Conservation (phyloP, 176 grass and related monocot genomes). For the Cenchrus purpureus region DNA sequence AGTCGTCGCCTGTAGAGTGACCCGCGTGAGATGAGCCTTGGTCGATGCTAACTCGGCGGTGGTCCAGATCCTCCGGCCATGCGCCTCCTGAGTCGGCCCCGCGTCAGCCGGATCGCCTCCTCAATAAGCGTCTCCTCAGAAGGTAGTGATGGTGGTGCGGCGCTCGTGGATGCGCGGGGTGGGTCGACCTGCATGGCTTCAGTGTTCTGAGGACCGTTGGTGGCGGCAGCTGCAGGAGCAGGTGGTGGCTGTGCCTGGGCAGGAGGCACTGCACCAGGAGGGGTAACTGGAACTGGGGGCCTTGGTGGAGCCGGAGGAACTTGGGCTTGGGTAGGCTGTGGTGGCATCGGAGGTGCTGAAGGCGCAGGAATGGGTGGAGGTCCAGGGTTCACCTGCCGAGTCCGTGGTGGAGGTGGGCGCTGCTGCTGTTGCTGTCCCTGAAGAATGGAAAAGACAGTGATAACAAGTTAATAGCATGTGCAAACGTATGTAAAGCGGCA, state of each 20-base stretch:
- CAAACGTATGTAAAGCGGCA: background rate
- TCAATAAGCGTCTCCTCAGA: conserved; percentile 54
- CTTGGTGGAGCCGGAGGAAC: conserved; percentile 30
- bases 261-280: conserved; percentile 39
- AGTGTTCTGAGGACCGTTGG: conserved; percentile 1
- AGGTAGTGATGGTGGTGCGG: background rate
- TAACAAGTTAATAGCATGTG: background rate
- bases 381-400: conserved; percentile 37
- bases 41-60: background rate
- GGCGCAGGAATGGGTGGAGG: conserved; percentile 40
- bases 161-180: conserved; percentile 17
- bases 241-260: conserved; percentile 38
- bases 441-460: background rate
- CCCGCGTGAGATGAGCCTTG: background rate
- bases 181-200: conserved; percentile 41
- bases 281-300: conserved; percentile 37
- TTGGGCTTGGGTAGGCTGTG: conserved; percentile 43
- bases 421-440: conserved; percentile 65
- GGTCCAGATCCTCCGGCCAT: conserved; percentile 43
- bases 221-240: conserved; percentile 17
- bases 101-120: conserved; percentile 54
- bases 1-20: background rate
- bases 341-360: conserved; percentile 32
- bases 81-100: conserved; percentile 58
- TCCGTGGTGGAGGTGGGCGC: conserved; percentile 46